Base-by-base conservation (phyloP, 2,329 filamentous ascomycete species). In the Dryadomyces sulphureus region DNA sequence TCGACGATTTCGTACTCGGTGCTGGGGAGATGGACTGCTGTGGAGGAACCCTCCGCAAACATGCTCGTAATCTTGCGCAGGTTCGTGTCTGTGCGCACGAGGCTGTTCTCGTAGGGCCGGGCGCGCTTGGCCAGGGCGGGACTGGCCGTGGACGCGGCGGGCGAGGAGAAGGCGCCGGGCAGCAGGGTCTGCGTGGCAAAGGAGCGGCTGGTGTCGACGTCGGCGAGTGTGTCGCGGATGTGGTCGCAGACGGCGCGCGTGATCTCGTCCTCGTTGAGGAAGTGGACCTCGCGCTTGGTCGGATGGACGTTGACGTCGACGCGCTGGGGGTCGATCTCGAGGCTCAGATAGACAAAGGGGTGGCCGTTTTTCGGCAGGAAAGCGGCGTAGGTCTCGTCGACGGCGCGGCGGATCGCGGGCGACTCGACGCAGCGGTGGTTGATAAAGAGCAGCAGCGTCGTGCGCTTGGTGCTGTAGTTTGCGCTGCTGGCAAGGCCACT, bases 251-350 rank as follows among this genome's bases (percentile, higher is more conserved):
- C 79, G 14, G 77, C 74, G 52, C 92, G 84, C 41, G 92, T 83
- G 40, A 98, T 94, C 55, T 98, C 92, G 52, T 98, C 92, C 60
- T 98, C 92, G 50, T 96, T 94, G 20, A 98, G 70, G 55, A 98
- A 96, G 57, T 96, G 92, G 19, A 98, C 92, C 59, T 98, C 90
- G 43, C 87, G 75, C 62, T 98, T 98, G 0, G 92, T 98, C 0
- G 92, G 92, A 61, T 98, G 92, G 1, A 98, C 84, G 55, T 98
- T 98, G 58, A 98, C 93, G 60, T 98, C 92, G 4, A 98, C 87
- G 45, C 90, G 74, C 22, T 83, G 78, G 1, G 92, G 90, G 54
- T 96, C 89, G 48, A 98, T 94, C 49, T 94, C 84, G 2, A 98
- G 72, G 57, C 82, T 92, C 22, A 98, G 70, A 58, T 98, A 98